Evolutionary conservation across 306 rosid species (phyloP).

Genomic region (Fragaria iinumae): DNA sequence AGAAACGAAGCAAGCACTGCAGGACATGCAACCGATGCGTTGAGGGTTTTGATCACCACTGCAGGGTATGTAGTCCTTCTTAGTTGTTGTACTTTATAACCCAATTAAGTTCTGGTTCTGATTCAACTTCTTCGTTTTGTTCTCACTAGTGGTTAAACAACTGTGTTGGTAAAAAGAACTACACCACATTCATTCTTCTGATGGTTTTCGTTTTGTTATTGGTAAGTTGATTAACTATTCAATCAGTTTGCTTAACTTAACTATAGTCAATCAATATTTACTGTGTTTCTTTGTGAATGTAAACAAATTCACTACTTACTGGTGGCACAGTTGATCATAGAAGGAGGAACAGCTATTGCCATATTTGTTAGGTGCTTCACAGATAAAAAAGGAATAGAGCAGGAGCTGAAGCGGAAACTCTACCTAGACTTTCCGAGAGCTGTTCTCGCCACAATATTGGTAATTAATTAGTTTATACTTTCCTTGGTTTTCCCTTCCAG

Average conservation of each 20-base stretch:
- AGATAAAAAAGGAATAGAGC: conserved; percentile 67
- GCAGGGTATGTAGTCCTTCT: conserved; percentile 55
- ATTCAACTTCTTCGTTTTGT: not conserved
- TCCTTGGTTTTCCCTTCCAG: not conserved
- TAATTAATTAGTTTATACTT: not conserved
- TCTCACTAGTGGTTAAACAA: conserved; percentile 90
- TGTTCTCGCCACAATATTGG: conserved; percentile 72
- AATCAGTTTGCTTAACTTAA: conserved; percentile 17
- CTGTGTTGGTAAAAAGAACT: conserved; percentile 89
- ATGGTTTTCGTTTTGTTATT: conserved; percentile 69
- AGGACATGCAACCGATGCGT: conserved; percentile 95
- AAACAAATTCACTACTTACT: not conserved
- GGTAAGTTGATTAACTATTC: conserved; percentile 42
- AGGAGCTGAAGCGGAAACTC: conserved; percentile 61
- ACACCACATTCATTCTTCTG: conserved; percentile 84
- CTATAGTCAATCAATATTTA: not conserved
- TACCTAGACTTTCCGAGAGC: conserved; percentile 67
- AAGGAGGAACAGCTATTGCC: conserved; percentile 83
- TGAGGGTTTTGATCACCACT: conserved; percentile 95
- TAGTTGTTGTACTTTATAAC: not conserved
- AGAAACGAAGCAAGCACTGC: conserved; percentile 84
- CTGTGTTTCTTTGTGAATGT: not conserved
- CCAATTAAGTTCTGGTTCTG: not conserved
- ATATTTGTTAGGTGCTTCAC: conserved; percentile 79
- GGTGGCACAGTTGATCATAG: conserved; percentile 58